Percentiles rank a stretch among this genome's conserved stretches.
Conservation (phyloP, 352 stramenopile species). For the Phytophthora ohioensis region DNA sequence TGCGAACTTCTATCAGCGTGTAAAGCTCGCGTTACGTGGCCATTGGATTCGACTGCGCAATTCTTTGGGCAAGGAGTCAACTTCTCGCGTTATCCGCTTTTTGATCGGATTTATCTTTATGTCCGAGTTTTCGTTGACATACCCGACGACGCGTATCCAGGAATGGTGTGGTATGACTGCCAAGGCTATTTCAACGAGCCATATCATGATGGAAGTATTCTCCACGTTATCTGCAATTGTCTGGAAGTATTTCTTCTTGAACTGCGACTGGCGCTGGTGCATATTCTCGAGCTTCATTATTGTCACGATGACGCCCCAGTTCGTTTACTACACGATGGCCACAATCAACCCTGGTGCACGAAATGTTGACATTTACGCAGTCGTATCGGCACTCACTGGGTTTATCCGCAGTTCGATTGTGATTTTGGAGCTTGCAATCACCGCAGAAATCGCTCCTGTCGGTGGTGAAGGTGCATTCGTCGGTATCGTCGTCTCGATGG, state of each 20-base stretch:
- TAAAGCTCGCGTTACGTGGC: constrained; percentile 35
- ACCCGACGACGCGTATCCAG: constrained; percentile 46
- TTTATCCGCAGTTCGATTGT: constrained; percentile 47
- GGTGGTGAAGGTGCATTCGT: constrained; percentile 54
- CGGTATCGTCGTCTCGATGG: constrained; percentile 53
- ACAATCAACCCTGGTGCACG: constrained; percentile 32
- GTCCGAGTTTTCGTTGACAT: constrained; percentile 56
- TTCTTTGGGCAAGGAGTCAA: constrained; percentile 45
- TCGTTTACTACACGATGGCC: constrained; percentile 41
- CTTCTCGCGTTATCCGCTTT: constrained; percentile 47
- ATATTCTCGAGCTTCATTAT: constrained; percentile 44
- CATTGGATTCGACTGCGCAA: constrained; percentile 49
- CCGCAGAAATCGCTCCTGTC: constrained; percentile 52
- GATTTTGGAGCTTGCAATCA: constrained; percentile 50
- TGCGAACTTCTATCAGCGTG: constrained; percentile 28
- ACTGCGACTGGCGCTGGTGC: constrained; percentile 49
- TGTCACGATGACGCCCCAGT: constrained; percentile 40
- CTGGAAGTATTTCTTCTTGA: constrained; percentile 44
- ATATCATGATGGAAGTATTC: constrained; percentile 44
- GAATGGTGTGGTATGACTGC: constrained; percentile 51
- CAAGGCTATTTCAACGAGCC: constrained; percentile 37
- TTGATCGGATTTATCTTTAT: constrained; percentile 60
- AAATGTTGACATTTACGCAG: constrained; percentile 42
- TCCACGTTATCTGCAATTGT: constrained; percentile 39
- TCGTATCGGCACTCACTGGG: constrained; percentile 46